phyloP scores from a whole-genome alignment of 805 yeast genomes.

The Saccharomycopsis fodiens region DNA sequence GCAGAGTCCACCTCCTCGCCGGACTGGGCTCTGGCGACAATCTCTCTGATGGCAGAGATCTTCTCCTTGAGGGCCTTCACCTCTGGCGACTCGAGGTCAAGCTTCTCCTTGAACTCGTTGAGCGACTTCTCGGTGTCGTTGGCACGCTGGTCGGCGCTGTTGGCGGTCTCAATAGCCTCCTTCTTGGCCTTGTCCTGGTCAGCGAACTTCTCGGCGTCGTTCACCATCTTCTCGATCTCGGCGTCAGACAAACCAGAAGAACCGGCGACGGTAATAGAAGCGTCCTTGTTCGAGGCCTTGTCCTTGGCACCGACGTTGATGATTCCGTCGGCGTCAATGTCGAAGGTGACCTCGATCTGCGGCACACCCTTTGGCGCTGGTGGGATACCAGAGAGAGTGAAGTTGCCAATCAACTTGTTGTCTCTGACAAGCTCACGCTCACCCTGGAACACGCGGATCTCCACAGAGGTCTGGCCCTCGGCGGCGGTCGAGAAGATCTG shows the following conservation, averaged over 20 bases:
- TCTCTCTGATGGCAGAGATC: constrained; percentile 62
- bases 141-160: constrained; percentile 74
- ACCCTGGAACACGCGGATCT: constrained; percentile 98
- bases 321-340: constrained; percentile 95
- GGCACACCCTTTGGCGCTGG: constrained; percentile 95
- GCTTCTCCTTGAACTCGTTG: constrained; percentile 62
- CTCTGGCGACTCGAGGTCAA: constrained; percentile 41
- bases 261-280: constrained; percentile 94
- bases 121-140: constrained; percentile 86
- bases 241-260: constrained; percentile 86
- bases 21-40: constrained; percentile 60
- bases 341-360: constrained; percentile 90
- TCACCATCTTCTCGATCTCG: constrained; percentile 87
- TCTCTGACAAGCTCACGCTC: constrained; percentile 97
- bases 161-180: constrained; percentile 77
- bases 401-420: constrained; percentile 96
- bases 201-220: constrained; percentile 83
- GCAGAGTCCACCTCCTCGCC: constrained; percentile 60
- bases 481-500: constrained; percentile 96
- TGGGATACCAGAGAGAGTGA: constrained; percentile 90
- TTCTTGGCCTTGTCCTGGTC: constrained; percentile 83
- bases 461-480: constrained; percentile 93
- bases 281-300: constrained; percentile 88
- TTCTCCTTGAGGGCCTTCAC: constrained; percentile 47
- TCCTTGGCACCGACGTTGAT: constrained; percentile 93